Base-by-base conservation (phyloP, 768 basidiomycete genomes). In the Sporobolomyces roseus region DNA sequence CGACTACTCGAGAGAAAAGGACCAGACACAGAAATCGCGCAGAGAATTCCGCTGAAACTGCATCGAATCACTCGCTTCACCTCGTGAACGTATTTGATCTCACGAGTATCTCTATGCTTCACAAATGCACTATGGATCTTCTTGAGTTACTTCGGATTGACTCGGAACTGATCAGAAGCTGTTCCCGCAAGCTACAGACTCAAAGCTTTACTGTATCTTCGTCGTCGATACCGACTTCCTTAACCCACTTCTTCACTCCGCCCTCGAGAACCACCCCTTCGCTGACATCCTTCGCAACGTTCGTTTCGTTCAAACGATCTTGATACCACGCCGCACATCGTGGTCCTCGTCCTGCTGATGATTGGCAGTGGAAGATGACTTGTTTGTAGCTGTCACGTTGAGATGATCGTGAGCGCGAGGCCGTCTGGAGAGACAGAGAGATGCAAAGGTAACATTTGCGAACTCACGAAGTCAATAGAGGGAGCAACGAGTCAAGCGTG, bases 401-500 rank as follows among this genome's bases (percentile, higher is more conserved):
- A 2, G 14, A 35, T n/a, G 25, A 16, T 21, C n/a, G n/a, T 30
- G 14, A 1, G 1, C 30, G 32, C 27, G 12, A n/a, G 17, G 17
- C 38, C 45, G 12, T 14, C 23, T 8, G 3, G 5, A 21, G 9
- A 7, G 2, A 46, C 21, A 4, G 21, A 21, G 1, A n/a, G 25
- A 32, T 2, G 19, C 5, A 2, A n/a, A 23, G 32, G n/a, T 14
- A 30, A n/a, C n/a, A n/a, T n/a, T n/a, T n/a, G n/a, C n/a, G n/a
- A 12, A 21, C 61, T 61, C 48, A 69, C 64, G 45, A 59, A n/a
- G 66, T 64, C 16, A 81, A 74, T 17, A 82, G 25, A 0, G 79
- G 74, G 16, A 79, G 25, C 23, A 81, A 64, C 13, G 70, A 71
- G 0, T 79, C 77, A 1, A 81, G 75, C 0, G 80, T 79, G 23